phyloP scores from a whole-genome alignment of 495 filamentous ascomycete species.

The Penicillium taxi region DNA sequence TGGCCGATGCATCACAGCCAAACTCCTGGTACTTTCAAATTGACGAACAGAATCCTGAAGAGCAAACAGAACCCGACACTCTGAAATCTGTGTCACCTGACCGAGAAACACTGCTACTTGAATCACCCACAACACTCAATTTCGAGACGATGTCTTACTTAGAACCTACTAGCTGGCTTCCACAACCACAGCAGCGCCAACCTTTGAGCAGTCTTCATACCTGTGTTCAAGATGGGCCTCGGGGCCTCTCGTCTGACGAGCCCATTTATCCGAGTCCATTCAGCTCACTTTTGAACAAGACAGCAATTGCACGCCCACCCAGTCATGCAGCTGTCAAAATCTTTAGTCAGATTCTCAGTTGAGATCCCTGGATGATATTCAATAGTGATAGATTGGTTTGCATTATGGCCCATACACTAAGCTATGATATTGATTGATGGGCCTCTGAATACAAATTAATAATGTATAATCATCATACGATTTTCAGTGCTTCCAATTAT shows the following conservation, averaged over 20 bases:
- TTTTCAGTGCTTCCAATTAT: no score
- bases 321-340: slow-evolving; percentile 5
- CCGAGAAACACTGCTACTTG: neutral
- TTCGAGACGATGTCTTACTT: neutral
- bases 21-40: slow-evolving; percentile 9
- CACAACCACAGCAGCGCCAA: slow-evolving; percentile 2
- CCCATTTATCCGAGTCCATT: no score
- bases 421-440: no score
- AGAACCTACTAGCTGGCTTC: slow-evolving; percentile 11
- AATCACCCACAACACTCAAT: neutral
- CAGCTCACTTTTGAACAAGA: no score
- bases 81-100: neutral
- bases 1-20: neutral
- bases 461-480: no score
- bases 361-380: no score
- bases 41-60: slow-evolving; percentile 13
- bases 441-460: no score
- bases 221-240: neutral
- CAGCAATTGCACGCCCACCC: no score
- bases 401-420: no score
- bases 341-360: slow-evolving; percentile 13
- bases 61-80: neutral
- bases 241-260: neutral
- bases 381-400: no score
- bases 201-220: neutral